These are phyloP conservation scores for Leishmania martiniquensis DNA, from an alignment of 208 protist genomes.

Conservation along the genomic window DNA sequence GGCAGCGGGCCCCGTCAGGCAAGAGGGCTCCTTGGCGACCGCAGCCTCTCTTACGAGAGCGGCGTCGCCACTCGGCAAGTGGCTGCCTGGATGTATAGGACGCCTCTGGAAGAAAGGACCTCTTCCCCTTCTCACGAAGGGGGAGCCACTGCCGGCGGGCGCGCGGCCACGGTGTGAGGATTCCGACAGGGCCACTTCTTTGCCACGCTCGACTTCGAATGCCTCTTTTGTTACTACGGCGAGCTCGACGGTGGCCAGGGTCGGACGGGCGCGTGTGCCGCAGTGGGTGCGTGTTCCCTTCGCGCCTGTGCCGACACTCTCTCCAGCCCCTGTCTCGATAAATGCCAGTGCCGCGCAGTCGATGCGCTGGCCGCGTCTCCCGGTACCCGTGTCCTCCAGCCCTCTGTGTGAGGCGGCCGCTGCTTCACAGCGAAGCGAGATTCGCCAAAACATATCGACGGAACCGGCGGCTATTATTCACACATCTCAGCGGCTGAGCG, in stretches of 20 bases:
- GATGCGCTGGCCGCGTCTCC: conserved; percentile 1
- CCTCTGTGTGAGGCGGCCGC: not conserved
- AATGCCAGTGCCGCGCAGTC: not conserved
- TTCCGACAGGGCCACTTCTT: not conserved
- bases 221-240: not conserved
- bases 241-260: not conserved
- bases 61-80: not conserved
- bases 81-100: not conserved
- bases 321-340: not conserved
- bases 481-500: not conserved
- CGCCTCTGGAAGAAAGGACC: not conserved
- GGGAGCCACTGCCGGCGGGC: not conserved
- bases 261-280: not conserved
- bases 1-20: not conserved
- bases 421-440: not conserved
- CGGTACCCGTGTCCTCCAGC: not conserved
- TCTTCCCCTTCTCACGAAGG: not conserved
- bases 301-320: not conserved
- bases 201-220: not conserved
- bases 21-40: not conserved
- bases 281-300: conserved; percentile 29
- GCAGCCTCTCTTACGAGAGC: not conserved
- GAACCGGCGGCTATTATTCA: not conserved
- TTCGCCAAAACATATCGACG: not conserved
- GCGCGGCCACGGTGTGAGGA: not conserved